A percentile compares a stretch with the other conserved stretches of the same genome.
phyloP scores from a whole-genome alignment of 208 protist genomes.

The Trypanosoma congolense region DNA sequence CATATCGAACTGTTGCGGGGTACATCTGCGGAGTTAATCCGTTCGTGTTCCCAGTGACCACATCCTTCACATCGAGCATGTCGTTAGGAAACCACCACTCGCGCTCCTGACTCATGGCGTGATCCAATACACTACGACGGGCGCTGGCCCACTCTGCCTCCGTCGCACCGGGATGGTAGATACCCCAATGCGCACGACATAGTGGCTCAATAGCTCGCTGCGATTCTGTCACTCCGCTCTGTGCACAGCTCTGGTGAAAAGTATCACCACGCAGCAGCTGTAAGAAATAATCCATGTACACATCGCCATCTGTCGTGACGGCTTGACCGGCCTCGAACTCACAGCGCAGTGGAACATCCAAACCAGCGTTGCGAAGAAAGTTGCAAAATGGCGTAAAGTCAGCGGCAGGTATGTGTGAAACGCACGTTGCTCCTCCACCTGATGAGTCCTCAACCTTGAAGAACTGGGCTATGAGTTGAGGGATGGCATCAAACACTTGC shows the following conservation, averaged over 20 bases:
- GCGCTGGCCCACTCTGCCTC: slow-evolving; percentile 73
- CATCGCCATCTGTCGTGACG: slow-evolving; percentile 46
- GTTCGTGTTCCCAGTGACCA: slow-evolving; percentile 37
- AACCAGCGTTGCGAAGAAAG: slow-evolving; percentile 62
- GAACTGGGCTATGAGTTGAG: slow-evolving; percentile 59
- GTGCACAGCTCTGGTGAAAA: slow-evolving; percentile 45
- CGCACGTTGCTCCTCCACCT: not conserved
- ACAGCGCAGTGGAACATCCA: slow-evolving; percentile 65
- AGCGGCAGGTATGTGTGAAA: slow-evolving; percentile 22
- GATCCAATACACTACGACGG: slow-evolving; percentile 53
- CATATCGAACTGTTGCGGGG: slow-evolving; percentile 64
- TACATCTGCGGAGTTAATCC: slow-evolving; percentile 30
- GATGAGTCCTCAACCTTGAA: slow-evolving; percentile 15
- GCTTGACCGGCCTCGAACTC: slow-evolving; percentile 78
- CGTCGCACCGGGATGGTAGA: slow-evolving; percentile 72
- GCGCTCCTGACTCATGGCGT: slow-evolving; percentile 53
- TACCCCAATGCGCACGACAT: slow-evolving; percentile 59
- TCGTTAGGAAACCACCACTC: slow-evolving; percentile 83
- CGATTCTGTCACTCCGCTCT: slow-evolving; percentile 46
- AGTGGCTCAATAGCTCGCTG: slow-evolving; percentile 50
- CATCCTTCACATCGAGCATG: slow-evolving; percentile 58
- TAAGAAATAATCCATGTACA: slow-evolving; percentile 44
- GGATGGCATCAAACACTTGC: slow-evolving; percentile 62
- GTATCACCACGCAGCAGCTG: slow-evolving; percentile 29
- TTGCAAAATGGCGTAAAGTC: slow-evolving; percentile 65